Base-by-base conservation (phyloP, 768 basidiomycete genomes). In the Psilocybe subaeruginosa region DNA sequence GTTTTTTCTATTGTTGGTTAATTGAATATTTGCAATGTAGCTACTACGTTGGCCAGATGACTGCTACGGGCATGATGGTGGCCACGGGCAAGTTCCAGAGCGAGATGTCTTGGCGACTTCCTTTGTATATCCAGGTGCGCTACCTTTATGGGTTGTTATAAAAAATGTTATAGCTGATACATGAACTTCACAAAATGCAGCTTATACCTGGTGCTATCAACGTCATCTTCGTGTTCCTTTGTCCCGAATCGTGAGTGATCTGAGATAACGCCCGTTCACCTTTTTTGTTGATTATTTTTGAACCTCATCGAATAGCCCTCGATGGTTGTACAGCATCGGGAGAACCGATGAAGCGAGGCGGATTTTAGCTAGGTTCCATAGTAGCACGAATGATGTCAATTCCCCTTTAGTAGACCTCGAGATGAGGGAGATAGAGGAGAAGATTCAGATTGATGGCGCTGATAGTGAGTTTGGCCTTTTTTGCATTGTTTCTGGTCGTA, bases 41-140 rank as follows among this genome's bases (percentile, higher is more conserved):
- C 67, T 83, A 76, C 66, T 82, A 84, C 66, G 76, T 84, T 43
- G 84, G 83, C 8, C 83, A 84, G 66, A 84, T 85, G 69, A 70
- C 77, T 30, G 84, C 83, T 1, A 80, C 79, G 16, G 84, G 83
- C 3, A 83, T 86, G 79, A 81, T 84, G 76, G 80, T 86, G 11
- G 72, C 81, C 1, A 83, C 81, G 16, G 82, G 82, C 9, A 75
- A 71, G 58, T 80, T 70, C 60, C 41, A 67, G 9, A 79, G 66
- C 52, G 74, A 83, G 2, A 69, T 73, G 68, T 77, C 82, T 9
- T 85, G 83, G 83, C 73, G 83, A 46, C 69, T 82, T 11, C 83
- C 82, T 16, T 65, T 86, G 37, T 82, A 80, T 60, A 74, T 85
- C 31, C 83, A 85, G 73, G 78, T 77, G 37, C 45, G 23, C 33